These are phyloP conservation scores for Scedosporium minutisporum DNA, from an alignment of 2,329 filamentous ascomycete species.

Conservation along the genomic window DNA sequence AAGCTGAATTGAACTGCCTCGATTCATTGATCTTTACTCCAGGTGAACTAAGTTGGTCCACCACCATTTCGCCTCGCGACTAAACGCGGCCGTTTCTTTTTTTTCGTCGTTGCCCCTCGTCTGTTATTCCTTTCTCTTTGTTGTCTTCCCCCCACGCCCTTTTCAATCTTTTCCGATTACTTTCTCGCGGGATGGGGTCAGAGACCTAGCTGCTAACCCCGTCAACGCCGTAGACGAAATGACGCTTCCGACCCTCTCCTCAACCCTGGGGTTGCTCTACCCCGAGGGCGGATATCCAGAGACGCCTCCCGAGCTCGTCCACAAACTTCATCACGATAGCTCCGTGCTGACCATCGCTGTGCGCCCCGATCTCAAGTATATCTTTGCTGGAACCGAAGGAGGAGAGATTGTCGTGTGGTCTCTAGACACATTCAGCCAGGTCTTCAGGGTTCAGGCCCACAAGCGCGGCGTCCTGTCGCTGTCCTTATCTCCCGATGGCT, in stretches of 20 bases:
- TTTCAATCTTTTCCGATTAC: neutral
- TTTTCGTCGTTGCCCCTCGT: neutral
- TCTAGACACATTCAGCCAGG: constrained; percentile 74
- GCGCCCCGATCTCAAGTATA: constrained; percentile 63
- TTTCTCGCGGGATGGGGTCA: neutral
- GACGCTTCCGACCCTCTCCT: neutral
- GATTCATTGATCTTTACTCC: no score
- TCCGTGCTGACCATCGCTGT: constrained; percentile 77
- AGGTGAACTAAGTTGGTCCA: no score
- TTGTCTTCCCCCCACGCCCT: neutral
- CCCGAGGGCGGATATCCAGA: constrained; percentile 13
- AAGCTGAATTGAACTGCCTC: no score
- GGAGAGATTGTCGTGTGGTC: constrained; percentile 92
- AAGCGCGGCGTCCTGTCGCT: constrained; percentile 83
- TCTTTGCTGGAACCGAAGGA: constrained; percentile 88
- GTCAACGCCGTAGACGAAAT: constrained; percentile 1
- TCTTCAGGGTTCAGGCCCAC: constrained; percentile 75
- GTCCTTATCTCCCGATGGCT: constrained; percentile 64
- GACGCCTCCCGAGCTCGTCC: constrained; percentile 52
- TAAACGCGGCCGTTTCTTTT: no score
- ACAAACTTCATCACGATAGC: constrained; percentile 66
- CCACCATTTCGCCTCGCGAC: no score
- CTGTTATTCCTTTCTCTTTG: neutral
- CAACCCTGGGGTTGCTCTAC: neutral
- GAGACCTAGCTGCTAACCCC: neutral